A percentile compares a stretch with the other conserved stretches of the same genome.
phyloP scores from a whole-genome alignment of 805 yeast genomes.

The Tetrapisispora taiwanensis region DNA sequence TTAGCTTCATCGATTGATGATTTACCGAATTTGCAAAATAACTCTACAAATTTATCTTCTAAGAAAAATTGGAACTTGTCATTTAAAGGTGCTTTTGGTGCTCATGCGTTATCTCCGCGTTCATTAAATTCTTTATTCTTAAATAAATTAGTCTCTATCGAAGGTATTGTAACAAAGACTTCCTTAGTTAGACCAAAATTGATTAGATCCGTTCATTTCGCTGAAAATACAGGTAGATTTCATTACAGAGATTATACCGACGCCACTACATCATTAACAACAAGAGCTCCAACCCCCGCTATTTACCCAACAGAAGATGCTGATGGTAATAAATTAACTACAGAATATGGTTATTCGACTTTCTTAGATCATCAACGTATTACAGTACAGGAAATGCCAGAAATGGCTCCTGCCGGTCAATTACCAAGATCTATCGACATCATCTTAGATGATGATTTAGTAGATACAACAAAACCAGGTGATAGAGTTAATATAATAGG shows the following conservation, averaged over 20 bases:
- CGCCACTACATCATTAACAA: slow-evolving; percentile 70
- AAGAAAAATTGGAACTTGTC: slow-evolving; percentile 47
- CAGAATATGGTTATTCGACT: slow-evolving; percentile 88
- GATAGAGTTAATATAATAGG: slow-evolving; percentile 93
- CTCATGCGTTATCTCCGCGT: slow-evolving; percentile 78
- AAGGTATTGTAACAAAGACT: slow-evolving; percentile 92
- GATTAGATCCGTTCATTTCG: slow-evolving; percentile 84
- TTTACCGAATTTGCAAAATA: slow-evolving; percentile 15
- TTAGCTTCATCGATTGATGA: slow-evolving; percentile 55
- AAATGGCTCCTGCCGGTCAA: slow-evolving; percentile 95
- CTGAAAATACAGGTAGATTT: slow-evolving; percentile 72
- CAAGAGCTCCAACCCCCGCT: slow-evolving; percentile 50
- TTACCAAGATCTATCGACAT: slow-evolving; percentile 88
- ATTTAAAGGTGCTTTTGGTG: slow-evolving; percentile 86
- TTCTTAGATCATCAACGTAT: slow-evolving; percentile 91
- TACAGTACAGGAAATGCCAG: slow-evolving; percentile 95
- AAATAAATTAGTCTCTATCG: slow-evolving; percentile 76
- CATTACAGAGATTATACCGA: slow-evolving; percentile 89
- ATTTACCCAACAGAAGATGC: slow-evolving; percentile 88
- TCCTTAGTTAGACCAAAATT: slow-evolving; percentile 90
- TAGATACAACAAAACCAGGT: slow-evolving; percentile 88
- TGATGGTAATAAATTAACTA: slow-evolving; percentile 76
- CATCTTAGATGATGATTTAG: slow-evolving; percentile 89
- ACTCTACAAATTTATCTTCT: slow-evolving; percentile 47
- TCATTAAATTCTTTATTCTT: slow-evolving; percentile 67